Evolutionary conservation across 352 stramenopile species (phyloP).

Genomic region (Phytophthora ohioensis): DNA sequence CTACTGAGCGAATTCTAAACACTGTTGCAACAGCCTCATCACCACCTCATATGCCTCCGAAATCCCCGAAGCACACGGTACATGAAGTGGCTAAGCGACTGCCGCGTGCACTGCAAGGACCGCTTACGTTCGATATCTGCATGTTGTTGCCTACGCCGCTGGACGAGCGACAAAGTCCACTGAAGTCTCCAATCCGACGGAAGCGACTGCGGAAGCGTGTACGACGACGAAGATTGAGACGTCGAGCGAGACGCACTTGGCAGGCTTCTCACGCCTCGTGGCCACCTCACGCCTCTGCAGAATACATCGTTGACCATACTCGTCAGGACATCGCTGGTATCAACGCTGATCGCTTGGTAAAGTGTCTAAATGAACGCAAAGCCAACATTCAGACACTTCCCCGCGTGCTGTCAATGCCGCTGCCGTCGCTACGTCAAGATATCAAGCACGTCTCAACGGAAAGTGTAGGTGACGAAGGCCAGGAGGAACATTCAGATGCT

Average conservation of each 20-base stretch:
- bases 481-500: not conserved
- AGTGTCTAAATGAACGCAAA: conserved; percentile 49
- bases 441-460: not conserved
- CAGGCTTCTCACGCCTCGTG: conserved; percentile 35
- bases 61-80: conserved; percentile 34
- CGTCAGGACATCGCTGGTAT: conserved; percentile 25
- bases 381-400: conserved; percentile 8
- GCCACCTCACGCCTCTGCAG: conserved; percentile 44
- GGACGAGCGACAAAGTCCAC: conserved; percentile 54
- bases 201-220: conserved; percentile 44
- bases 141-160: conserved; percentile 64
- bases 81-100: conserved; percentile 44
- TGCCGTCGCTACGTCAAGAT: conserved; percentile 15
- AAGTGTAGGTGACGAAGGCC: not conserved
- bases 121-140: conserved; percentile 74
- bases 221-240: conserved; percentile 37
- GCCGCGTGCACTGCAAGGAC: conserved; percentile 42
- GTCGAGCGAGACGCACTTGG: conserved; percentile 50
- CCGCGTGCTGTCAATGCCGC: conserved; percentile 28
- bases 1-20: conserved; percentile 3
- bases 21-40: not conserved
- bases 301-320: conserved; percentile 57
- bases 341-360: conserved; percentile 43
- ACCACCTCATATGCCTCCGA: conserved; percentile 3
- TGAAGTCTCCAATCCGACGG: conserved; percentile 62